These are phyloP conservation scores for Fomitopsis pinicola DNA, from an alignment of 1,284 basidiomycete genomes.

Conservation along the genomic window DNA sequence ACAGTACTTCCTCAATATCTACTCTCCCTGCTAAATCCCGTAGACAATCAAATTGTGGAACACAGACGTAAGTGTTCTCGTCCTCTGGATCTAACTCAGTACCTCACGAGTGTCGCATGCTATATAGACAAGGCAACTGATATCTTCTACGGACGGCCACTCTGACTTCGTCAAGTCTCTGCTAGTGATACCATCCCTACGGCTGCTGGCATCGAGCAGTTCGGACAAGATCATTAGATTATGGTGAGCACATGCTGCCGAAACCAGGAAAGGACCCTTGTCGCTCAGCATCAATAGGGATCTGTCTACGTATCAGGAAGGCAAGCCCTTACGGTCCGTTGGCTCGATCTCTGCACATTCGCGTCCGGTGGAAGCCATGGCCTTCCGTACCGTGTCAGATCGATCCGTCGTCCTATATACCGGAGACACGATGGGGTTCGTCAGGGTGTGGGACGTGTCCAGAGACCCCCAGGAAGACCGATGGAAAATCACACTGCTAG, in stretches of 20 bases:
- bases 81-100: no score
- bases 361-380: conserved; percentile 64
- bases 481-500: conserved; percentile 51
- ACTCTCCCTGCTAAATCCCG: conserved; percentile 7
- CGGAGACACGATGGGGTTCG: conserved; percentile 83
- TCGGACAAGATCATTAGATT: conserved; percentile 89
- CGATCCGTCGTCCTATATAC: conserved; percentile 60
- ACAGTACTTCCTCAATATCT: conserved; percentile 6
- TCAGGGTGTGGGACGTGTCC: conserved; percentile 69
- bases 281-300: conserved; percentile 44
- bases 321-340: conserved; percentile 45
- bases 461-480: conserved; percentile 37
- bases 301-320: conserved; percentile 38
- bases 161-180: conserved; percentile 85
- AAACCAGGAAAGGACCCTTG: neutral
- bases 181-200: conserved; percentile 59
- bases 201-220: conserved; percentile 78
- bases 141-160: conserved; percentile 78
- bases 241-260: conserved; percentile 50
- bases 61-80: conserved; percentile 45
- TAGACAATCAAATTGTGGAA: conserved; percentile 86
- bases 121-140: conserved; percentile 57
- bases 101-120: neutral
- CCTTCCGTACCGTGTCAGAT: conserved; percentile 41
- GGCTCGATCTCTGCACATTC: conserved; percentile 73